Base-by-base conservation (phyloP, 2,329 filamentous ascomycete species). In the Aspergillus sp. region DNA sequence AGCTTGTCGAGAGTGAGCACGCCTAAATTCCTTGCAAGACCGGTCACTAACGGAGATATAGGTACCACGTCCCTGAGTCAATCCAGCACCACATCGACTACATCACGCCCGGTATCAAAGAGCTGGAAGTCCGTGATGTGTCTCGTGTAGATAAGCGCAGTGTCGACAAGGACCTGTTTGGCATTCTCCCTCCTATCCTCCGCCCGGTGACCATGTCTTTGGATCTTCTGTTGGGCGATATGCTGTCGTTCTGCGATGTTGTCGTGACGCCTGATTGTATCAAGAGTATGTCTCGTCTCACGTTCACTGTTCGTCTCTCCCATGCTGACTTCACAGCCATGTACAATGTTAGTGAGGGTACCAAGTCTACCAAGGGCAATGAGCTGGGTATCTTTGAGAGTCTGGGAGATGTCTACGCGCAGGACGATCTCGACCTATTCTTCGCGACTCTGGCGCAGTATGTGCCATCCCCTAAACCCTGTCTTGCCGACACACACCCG, bases 41-140 rank as follows among this genome's bases (percentile, higher is more conserved):
- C 16, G 13, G 13, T 2, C 8, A 4, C n/a, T 50, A 4, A 17
- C 42, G 22, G 13, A 19, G 13, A 30, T 1, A 16, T 11, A 66
- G 65, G 59, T 81, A 82, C 62, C 77, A 80, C 51, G 66, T 83
- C 2, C 80, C 80, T 1, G 68, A 70, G 24, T 62, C 75, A 38
- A 57, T 83, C 13, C 71, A 71, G 41, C 57, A 70, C 10, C 78
- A 82, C 52, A 70, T 83, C 47, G 80, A 83, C 65, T 83, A 82
- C 62, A 76, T 84, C 35, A 82, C 77, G 1, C 81, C 81, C 2
- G 71, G 71, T 20, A 57, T 73, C 26, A 64, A 69, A 45, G 52
- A 65, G 13, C 55, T 71, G 8, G 67, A 68, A 44, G 61, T 69
- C 26, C 60, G 58, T 8, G 55, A 54, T 5, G 53, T 45, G 8